Evolutionary conservation across 441 rosid genomes (phyloP).

Genomic region (Capsella rubella): DNA sequence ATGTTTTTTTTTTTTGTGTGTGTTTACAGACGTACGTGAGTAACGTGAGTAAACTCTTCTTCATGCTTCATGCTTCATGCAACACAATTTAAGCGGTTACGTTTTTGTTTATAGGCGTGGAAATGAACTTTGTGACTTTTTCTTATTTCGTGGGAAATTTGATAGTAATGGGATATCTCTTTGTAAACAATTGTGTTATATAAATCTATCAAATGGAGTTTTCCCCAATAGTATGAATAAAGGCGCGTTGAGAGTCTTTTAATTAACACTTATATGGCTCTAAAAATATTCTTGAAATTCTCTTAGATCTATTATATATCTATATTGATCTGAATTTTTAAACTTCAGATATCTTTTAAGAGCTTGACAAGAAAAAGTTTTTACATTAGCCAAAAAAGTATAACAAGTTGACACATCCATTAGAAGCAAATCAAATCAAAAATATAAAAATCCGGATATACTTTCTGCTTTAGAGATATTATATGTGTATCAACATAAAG

Average conservation of each 20-base stretch:
- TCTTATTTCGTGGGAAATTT: conserved; percentile 19
- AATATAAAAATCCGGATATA: too few species aligned
- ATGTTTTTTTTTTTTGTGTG: neutral
- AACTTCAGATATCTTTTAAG: too few species aligned
- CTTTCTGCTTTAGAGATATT: too few species aligned
- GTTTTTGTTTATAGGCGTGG: conserved; percentile 17
- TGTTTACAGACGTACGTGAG: conserved; percentile 23
- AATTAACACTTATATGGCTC: neutral
- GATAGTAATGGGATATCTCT: neutral
- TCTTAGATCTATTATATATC: neutral
- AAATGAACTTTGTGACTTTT: conserved; percentile 6
- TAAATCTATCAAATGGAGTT: conserved; percentile 14
- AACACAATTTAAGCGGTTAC: conserved; percentile 38
- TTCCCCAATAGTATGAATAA: neutral
- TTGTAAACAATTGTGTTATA: conserved; percentile 1
- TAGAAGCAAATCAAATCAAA: too few species aligned
- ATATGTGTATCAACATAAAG: too few species aligned
- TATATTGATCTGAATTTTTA: too few species aligned
- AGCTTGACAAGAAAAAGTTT: too few species aligned
- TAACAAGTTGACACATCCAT: too few species aligned
- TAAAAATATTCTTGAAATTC: neutral
- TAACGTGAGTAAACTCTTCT: conserved; percentile 35
- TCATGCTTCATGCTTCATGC: conserved; percentile 36
- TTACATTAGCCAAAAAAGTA: too few species aligned
- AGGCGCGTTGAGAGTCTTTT: conserved; percentile 11